Conservation (phyloP, 1,139 yeast species). For the Blastobotrys elegans region DNA sequence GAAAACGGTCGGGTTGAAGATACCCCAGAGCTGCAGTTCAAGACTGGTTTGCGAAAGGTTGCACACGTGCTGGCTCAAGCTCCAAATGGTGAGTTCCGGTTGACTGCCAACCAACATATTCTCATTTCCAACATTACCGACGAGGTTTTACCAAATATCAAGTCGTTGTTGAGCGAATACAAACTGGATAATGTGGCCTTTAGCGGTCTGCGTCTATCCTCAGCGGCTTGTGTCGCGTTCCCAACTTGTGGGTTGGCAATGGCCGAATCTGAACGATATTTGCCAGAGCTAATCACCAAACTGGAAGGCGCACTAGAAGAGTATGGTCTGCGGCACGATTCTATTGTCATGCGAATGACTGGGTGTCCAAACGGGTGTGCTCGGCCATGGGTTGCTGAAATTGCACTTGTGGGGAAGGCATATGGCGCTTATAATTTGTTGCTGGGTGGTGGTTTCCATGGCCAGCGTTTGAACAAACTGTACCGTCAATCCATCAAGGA, state of each 20-base stretch:
- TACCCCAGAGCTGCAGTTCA: constrained; percentile 84
- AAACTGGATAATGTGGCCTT: constrained; percentile 81
- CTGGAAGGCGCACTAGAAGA: constrained; percentile 84
- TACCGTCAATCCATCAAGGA: constrained; percentile 86
- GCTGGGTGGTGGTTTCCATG: constrained; percentile 97
- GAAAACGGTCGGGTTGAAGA: constrained; percentile 98
- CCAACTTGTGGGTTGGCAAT: constrained; percentile 98
- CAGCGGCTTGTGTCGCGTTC: constrained; percentile 97
- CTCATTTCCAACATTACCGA: constrained; percentile 70
- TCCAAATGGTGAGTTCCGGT: constrained; percentile 71
- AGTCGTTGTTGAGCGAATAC: constrained; percentile 61
- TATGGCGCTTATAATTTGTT: constrained; percentile 86
- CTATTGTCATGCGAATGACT: constrained; percentile 96
- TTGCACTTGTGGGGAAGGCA: constrained; percentile 94
- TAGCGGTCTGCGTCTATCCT: constrained; percentile 80
- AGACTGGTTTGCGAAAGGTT: constrained; percentile 75
- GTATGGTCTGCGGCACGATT: constrained; percentile 89
- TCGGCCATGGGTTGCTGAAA: constrained; percentile 96
- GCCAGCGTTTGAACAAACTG: constrained; percentile 87
- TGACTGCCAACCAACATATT: constrained; percentile 95
- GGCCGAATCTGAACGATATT: constrained; percentile 97
- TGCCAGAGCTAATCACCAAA: constrained; percentile 77
- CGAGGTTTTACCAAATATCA: constrained; percentile 57
- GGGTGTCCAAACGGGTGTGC: constrained; percentile 99
- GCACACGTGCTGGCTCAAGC: constrained; percentile 56